phyloP scores from a whole-genome alignment of 352 stramenopile species.

The Globisporangium rhizosaccharum region DNA sequence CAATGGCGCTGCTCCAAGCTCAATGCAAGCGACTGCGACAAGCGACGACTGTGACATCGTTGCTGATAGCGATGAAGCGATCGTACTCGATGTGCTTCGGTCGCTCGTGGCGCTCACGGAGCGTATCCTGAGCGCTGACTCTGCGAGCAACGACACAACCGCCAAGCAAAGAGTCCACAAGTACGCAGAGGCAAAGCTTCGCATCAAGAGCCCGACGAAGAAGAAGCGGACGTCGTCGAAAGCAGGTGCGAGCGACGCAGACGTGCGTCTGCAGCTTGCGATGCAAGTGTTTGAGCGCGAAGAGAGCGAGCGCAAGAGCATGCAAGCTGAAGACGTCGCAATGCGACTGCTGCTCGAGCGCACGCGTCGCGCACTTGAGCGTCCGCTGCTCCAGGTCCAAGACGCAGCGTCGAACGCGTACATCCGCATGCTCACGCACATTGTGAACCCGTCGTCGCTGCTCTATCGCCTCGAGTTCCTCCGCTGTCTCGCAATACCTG shows the following conservation, averaged over 20 bases:
- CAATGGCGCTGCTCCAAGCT: no score
- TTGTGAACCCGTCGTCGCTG: slow-evolving; percentile 39
- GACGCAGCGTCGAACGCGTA: slow-evolving; percentile 44
- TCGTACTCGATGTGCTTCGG: slow-evolving; percentile 14
- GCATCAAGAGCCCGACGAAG: slow-evolving; percentile 3
- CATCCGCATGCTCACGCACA: slow-evolving; percentile 43
- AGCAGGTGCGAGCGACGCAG: slow-evolving; percentile 1
- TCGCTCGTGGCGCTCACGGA: slow-evolving; percentile 14
- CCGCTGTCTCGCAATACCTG: slow-evolving; percentile 29
- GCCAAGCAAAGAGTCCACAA: slow-evolving; percentile 3
- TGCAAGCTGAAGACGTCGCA: slow-evolving; percentile 36
- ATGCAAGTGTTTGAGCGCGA: slow-evolving; percentile 41
- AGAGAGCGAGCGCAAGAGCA: slow-evolving; percentile 34
- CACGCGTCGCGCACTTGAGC: slow-evolving; percentile 28
- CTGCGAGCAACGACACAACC: not conserved
- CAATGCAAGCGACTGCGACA: no score
- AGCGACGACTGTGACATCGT: no score
- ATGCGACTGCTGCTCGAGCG: slow-evolving; percentile 51
- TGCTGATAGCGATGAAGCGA: slow-evolving; percentile 2
- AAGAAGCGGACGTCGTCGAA: slow-evolving; percentile 4
- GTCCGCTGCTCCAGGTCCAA: slow-evolving; percentile 39
- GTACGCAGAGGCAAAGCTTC: not conserved
- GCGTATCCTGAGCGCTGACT: slow-evolving; percentile 5
- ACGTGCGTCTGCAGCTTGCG: slow-evolving; percentile 10
- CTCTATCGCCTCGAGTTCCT: slow-evolving; percentile 46